Percentiles rank a stretch among this genome's conserved stretches.
Conservation (phyloP, 169 alveolate species). For the Cryptosporidium sp. region DNA sequence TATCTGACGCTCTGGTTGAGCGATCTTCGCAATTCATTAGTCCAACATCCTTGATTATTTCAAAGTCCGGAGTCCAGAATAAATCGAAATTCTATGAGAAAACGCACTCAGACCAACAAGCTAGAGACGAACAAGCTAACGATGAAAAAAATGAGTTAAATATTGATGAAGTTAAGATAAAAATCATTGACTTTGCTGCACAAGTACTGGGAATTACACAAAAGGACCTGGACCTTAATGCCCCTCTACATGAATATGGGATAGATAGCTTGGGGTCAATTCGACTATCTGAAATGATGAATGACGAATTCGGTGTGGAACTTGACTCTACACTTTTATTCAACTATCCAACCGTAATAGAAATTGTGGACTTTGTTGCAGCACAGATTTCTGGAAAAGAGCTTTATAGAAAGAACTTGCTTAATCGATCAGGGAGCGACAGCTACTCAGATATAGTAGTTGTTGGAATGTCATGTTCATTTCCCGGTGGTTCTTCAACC, state of each 20-base stretch:
- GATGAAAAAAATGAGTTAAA: conserved; percentile 4
- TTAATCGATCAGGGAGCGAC: conserved; percentile 29
- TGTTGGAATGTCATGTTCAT: conserved; percentile 79
- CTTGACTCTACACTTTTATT: conserved; percentile 82
- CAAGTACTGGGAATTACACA: conserved; percentile 70
- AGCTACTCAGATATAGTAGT: conserved; percentile 74
- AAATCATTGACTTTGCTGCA: conserved; percentile 65
- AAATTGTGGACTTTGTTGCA: conserved; percentile 79
- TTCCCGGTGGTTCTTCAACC: conserved; percentile 82
- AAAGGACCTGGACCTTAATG: conserved; percentile 76
- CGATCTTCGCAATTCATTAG: conserved; percentile 68
- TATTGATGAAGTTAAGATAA: conserved; percentile 16
- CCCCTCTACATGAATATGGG: conserved; percentile 83
- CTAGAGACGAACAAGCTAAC: neutral
- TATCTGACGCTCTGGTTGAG: conserved; percentile 13
- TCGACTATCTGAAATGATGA: conserved; percentile 80
- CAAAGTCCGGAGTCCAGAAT: conserved; percentile 43
- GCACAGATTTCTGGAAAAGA: conserved; percentile 67
- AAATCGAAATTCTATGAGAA: conserved; percentile 49
- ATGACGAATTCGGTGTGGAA: conserved; percentile 77
- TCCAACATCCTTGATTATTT: conserved; percentile 62
- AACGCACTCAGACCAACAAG: neutral
- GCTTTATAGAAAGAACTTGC: neutral
- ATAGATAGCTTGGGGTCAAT: conserved; percentile 83
- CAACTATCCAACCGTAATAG: conserved; percentile 82